Evolutionary conservation across 163 green algal species (phyloP).

Genomic region (Coccomyxa subellipsoidea): DNA sequence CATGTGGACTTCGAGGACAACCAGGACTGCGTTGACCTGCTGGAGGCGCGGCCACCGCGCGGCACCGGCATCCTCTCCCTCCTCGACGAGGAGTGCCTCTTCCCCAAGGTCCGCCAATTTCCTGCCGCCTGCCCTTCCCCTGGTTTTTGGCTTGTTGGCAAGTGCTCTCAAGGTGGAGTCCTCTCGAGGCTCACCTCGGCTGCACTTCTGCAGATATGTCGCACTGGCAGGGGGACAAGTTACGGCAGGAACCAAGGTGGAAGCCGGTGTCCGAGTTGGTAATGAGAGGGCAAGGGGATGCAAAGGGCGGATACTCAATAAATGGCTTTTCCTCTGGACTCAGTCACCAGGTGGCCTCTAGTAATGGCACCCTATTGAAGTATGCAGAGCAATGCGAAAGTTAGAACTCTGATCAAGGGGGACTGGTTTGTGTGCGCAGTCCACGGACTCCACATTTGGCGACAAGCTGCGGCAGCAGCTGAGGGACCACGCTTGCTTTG

Average conservation of each 20-base stretch:
- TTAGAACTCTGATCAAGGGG: not conserved
- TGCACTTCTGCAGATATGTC: no score
- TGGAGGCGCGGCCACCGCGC: constrained; percentile 61
- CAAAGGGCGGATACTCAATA: no score
- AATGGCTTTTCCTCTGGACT: no score
- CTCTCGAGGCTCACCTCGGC: no score
- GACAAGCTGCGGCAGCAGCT: constrained; percentile 54
- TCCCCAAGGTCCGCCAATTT: constrained; percentile 23
- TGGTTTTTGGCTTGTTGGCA: not conserved
- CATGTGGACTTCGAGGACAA: constrained; percentile 98
- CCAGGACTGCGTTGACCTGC: constrained; percentile 79
- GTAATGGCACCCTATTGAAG: no score
- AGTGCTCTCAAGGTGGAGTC: not conserved
- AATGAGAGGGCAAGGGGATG: no score
- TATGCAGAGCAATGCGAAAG: no score
- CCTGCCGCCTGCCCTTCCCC: no score
- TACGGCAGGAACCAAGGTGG: no score
- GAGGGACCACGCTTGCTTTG: constrained; percentile 43
- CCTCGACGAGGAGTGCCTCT: constrained; percentile 54
- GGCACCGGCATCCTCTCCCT: constrained; percentile 45
- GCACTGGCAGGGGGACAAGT: no score
- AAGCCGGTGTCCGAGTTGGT: no score
- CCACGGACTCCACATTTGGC: constrained; percentile 73
- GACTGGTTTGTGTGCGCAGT: constrained; percentile 16
- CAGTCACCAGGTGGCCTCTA: no score